phyloP scores from a whole-genome alignment of 139 green algal genomes.

The Nannochloris sp. region DNA sequence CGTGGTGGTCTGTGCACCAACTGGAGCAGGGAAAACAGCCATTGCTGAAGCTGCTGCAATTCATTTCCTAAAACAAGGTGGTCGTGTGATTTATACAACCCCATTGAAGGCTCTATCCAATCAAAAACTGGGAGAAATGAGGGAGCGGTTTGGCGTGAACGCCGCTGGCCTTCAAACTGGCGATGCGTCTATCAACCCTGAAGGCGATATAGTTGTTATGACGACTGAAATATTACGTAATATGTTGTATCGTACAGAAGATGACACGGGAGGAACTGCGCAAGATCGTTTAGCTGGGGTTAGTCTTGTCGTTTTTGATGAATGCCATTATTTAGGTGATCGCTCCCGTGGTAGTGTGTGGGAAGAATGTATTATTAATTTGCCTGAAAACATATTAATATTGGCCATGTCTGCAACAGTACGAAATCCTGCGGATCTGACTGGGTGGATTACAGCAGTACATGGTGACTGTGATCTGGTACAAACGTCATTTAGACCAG shows the following conservation, averaged over 20 bases:
- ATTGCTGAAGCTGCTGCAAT: constrained; percentile 87
- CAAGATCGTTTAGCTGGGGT: constrained; percentile 60
- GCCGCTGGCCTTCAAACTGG: constrained; percentile 82
- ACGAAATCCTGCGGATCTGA: constrained; percentile 85
- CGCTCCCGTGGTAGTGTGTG: constrained; percentile 78
- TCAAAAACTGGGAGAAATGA: constrained; percentile 87
- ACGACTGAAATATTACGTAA: constrained; percentile 98
- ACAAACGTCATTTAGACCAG: constrained; percentile 72
- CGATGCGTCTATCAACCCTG: constrained; percentile 81
- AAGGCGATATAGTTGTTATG: constrained; percentile 90
- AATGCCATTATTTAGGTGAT: constrained; percentile 88
- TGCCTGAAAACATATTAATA: constrained; percentile 77
- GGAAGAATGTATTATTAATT: constrained; percentile 98
- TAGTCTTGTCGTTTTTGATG: constrained; percentile 87
- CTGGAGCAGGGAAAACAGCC: constrained; percentile 92
- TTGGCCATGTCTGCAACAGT: constrained; percentile 94
- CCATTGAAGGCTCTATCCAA: constrained; percentile 86
- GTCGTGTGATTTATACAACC: constrained; percentile 86
- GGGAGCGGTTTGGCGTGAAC: constrained; percentile 58
- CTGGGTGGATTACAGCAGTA: constrained; percentile 83
- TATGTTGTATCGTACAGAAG: constrained; percentile 81
- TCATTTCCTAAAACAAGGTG: constrained; percentile 56
- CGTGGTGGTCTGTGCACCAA: constrained; percentile 91
- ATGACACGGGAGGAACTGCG: constrained; percentile 3
- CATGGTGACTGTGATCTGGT: constrained; percentile 66